phyloP scores from a whole-genome alignment of 1,284 basidiomycete species.

The Mycosarcoma maydis region DNA sequence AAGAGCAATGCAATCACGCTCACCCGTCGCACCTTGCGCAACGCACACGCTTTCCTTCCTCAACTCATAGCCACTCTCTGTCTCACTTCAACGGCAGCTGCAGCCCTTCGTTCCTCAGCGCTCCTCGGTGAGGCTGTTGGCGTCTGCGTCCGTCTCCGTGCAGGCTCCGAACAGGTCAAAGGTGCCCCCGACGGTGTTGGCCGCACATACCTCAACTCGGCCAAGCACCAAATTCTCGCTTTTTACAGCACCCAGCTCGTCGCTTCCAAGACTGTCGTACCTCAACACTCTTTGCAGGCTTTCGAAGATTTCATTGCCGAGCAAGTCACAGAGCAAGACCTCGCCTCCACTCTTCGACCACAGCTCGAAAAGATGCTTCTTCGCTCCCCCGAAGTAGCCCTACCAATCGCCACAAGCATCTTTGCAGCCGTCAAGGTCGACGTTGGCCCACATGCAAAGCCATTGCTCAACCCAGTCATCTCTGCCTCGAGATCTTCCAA shows the following conservation, averaged over 20 bases:
- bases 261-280: conserved; percentile 52
- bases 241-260: conserved; percentile 59
- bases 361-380: conserved; percentile 64
- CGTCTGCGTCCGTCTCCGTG: conserved; percentile 49
- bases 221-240: conserved; percentile 41
- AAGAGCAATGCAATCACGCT: conserved; percentile 33
- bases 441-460: conserved; percentile 36
- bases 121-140: conserved; percentile 54
- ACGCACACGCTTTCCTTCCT: conserved; percentile 41
- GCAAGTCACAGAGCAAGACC: conserved; percentile 45
- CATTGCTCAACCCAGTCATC: conserved; percentile 42
- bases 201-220: conserved; percentile 27
- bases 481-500: conserved; percentile 55
- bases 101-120: conserved; percentile 36
- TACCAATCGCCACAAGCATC: conserved; percentile 45
- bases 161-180: conserved; percentile 49
- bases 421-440: conserved; percentile 44
- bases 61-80: conserved; percentile 39
- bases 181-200: conserved; percentile 47
- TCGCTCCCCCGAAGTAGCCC: conserved; percentile 59
- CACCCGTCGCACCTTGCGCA: conserved; percentile 44
- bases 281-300: conserved; percentile 36
- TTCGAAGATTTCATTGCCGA: conserved; percentile 53
- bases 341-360: conserved; percentile 52
- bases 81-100: conserved; percentile 25